Evolutionary conservation across 805 yeast genomes (phyloP), one percentile per base, ranked within the genome.

Genomic region (Nematodospora valgi): DNA sequence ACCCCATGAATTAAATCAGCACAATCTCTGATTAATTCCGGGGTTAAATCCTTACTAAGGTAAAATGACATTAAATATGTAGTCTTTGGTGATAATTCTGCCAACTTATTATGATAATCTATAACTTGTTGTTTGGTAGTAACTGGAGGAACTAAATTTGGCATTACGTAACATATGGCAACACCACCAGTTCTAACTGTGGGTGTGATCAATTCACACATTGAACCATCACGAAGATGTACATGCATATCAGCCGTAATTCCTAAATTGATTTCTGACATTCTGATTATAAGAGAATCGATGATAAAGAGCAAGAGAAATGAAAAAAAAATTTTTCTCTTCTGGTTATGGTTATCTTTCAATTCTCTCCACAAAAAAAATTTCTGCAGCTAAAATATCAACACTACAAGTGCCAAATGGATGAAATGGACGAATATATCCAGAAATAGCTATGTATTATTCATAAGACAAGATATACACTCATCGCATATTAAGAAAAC

Each of bases 111-210:
- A 56, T 85, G 82, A 67, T 93, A 93, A 33, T 74, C 76, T 10
- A 75, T 58, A 12, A 82, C 98, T 44, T 76, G 70, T 9, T 79
- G 82, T 27, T 87, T 68, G 5, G 87, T 80, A 1, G 91, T 84
- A 38, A 93, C 58, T 20, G 99, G 99, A 5, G 98, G 98, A 17
- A 79, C 86, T 44, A 93, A 65, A 59, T 93, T 93, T 23, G 99
- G 98, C 99, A 93, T 93, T 41, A 93, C 77, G 54, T 87, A 93
- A 2, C 94, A 95, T 31, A 88, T 80, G 4, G 95, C 82, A 10
- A 85, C 70, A 44, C 99, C 98, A 31, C 99, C 98, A 41, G 80
- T 77, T 49, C 80, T 76, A 12, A 93, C 85, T 0, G 95, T 83
- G 6, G 98, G 98, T 0, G 96, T 75, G 26, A 89, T 86, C 23